These are phyloP conservation scores for Phytophthora pistaciae DNA, from an alignment of 352 stramenopile genomes.

Conservation along the genomic window DNA sequence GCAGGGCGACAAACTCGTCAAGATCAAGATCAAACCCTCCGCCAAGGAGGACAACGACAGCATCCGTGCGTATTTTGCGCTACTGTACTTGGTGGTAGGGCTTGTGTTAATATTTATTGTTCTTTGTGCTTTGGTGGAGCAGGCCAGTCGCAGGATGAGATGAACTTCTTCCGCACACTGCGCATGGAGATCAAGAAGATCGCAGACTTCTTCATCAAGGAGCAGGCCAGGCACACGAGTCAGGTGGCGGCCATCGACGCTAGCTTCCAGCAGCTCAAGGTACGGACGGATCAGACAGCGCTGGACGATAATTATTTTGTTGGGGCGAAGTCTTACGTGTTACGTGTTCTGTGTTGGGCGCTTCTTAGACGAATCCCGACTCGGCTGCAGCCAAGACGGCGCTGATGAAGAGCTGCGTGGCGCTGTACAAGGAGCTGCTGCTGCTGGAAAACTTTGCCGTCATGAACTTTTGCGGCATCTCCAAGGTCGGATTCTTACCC, in stretches of 20 bases:
- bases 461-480: conserved; percentile 93
- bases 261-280: conserved; percentile 72
- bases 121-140: background rate
- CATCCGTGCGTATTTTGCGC: conserved; percentile 67
- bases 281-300: conserved; percentile 18
- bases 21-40: conserved; percentile 82
- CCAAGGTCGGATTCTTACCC: conserved; percentile 55
- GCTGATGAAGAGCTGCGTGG: conserved; percentile 85
- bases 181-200: conserved; percentile 90
- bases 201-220: conserved; percentile 85
- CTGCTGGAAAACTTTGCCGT: conserved; percentile 91
- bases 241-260: conserved; percentile 75
- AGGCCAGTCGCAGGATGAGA: conserved; percentile 87
- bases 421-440: conserved; percentile 88
- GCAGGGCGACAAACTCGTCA: conserved; percentile 73
- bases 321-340: conserved; percentile 8
- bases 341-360: conserved; percentile 4
- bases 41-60: conserved; percentile 89
- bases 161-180: conserved; percentile 90
- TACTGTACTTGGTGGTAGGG: background rate
- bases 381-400: conserved; percentile 75
- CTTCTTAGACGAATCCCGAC: conserved; percentile 48
- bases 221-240: conserved; percentile 77
- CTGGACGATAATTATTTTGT: conserved; percentile 9
- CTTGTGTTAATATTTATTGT: background rate